These are phyloP conservation scores for Pterulicium gracile DNA, from an alignment of 1,284 basidiomycete genomes.

Conservation along the genomic window DNA sequence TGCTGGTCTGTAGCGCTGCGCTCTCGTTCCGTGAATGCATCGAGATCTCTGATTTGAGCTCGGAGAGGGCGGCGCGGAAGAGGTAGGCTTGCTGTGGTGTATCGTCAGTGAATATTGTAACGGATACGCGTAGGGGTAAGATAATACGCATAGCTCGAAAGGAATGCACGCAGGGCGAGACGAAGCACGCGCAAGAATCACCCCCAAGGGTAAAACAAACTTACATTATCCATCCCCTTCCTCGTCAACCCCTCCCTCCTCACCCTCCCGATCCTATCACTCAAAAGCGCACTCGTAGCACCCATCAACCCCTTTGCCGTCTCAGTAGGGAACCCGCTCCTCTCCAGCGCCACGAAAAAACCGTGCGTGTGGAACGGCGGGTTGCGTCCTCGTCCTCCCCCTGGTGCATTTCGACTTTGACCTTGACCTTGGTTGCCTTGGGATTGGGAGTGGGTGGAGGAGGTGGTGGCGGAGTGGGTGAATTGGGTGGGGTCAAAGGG, in stretches of 20 bases:
- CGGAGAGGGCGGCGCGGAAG: constrained; percentile 88
- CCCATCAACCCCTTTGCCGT: constrained; percentile 79
- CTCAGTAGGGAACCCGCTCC: constrained; percentile 56
- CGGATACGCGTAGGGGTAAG: not conserved
- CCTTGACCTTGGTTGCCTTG: no score
- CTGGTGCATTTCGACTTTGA: no score
- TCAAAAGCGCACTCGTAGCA: constrained; percentile 72
- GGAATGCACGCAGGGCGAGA: not conserved
- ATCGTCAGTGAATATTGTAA: constrained; percentile 3
- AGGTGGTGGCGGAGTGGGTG: not conserved
- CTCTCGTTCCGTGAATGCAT: constrained; percentile 82
- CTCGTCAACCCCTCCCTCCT: constrained; percentile 64
- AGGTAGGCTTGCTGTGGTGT: constrained; percentile 80
- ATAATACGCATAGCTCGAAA: constrained; percentile 7
- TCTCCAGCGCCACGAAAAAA: constrained; percentile 59
- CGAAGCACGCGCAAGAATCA: no score
- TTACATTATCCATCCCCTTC: constrained; percentile 87
- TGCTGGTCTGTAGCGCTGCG: constrained; percentile 67
- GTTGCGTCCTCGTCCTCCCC: constrained; percentile 26
- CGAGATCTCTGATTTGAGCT: constrained; percentile 82
- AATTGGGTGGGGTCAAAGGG: not conserved
- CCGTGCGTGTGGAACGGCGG: constrained; percentile 53
- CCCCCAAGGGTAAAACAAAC: constrained; percentile 22
- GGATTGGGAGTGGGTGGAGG: no score
- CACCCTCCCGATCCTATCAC: constrained; percentile 69